phyloP scores from a whole-genome alignment of 345 rosid species.

The Arabis alpina region DNA sequence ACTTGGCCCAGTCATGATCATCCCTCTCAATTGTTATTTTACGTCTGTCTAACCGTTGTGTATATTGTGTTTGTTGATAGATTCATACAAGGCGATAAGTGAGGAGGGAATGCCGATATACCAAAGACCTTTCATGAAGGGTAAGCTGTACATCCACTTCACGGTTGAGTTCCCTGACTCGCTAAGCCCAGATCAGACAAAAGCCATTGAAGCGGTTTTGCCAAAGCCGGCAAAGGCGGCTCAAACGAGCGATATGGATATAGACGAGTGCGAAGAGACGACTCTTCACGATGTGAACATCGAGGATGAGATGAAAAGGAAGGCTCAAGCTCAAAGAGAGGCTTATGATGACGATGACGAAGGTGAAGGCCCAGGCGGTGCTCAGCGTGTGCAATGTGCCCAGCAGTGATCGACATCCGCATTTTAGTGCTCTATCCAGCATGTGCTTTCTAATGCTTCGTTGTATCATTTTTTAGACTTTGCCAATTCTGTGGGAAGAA shows the following conservation, averaged over 20 bases:
- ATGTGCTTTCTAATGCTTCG: slow-evolving; percentile 6
- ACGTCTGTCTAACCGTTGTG: background rate
- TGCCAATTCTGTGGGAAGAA: slow-evolving; percentile 20
- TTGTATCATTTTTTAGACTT: slow-evolving; percentile 32
- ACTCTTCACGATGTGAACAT: slow-evolving; percentile 81
- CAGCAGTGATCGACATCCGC: slow-evolving; percentile 56
- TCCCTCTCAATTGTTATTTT: background rate
- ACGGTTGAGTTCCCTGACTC: slow-evolving; percentile 89
- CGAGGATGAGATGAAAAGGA: slow-evolving; percentile 84
- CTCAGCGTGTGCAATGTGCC: slow-evolving; percentile 72
- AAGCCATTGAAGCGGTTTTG: slow-evolving; percentile 67
- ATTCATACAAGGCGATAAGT: slow-evolving; percentile 76
- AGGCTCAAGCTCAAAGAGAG: slow-evolving; percentile 60
- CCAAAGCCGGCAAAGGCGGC: slow-evolving; percentile 52
- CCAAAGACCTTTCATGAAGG: slow-evolving; percentile 88
- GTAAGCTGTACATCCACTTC: slow-evolving; percentile 88
- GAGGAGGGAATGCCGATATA: slow-evolving; percentile 91
- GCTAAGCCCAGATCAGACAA: slow-evolving; percentile 63
- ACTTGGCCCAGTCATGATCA: background rate
- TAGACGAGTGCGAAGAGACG: slow-evolving; percentile 90
- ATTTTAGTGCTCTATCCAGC: slow-evolving; percentile 30
- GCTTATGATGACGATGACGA: slow-evolving; percentile 64
- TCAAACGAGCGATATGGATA: slow-evolving; percentile 73
- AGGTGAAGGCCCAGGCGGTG: slow-evolving; percentile 50
- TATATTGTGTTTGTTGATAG: slow-evolving; percentile 41